phyloP scores from a whole-genome alignment of 768 basidiomycete species.

The Fomitopsis pulvina region DNA sequence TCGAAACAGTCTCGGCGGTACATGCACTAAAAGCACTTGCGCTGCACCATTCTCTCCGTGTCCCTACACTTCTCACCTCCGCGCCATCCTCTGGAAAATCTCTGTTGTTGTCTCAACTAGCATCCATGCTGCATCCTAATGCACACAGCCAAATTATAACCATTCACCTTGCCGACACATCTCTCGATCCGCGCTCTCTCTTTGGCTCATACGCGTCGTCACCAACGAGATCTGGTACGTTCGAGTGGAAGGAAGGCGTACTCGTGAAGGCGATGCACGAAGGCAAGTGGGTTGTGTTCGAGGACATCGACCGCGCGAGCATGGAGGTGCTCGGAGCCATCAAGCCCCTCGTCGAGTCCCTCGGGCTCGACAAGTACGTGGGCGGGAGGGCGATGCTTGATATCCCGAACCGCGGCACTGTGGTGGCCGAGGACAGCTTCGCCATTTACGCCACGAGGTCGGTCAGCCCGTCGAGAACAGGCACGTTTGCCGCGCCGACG shows the following conservation, averaged over 20 bases:
- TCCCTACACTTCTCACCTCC: constrained; percentile 80
- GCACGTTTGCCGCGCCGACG: constrained; percentile 45
- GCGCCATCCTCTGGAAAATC: constrained; percentile 87
- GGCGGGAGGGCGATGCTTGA: constrained; percentile 64
- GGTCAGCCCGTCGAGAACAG: constrained; percentile 37
- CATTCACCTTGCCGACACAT: constrained; percentile 91
- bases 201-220: constrained; percentile 94
- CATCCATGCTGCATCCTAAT: constrained; percentile 53
- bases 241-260: constrained; percentile 96
- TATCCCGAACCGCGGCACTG: constrained; percentile 65
- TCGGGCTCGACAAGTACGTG: constrained; percentile 63
- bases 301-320: constrained; percentile 88
- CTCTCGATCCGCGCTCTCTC: constrained; percentile 87
- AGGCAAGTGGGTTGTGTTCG: constrained; percentile 89
- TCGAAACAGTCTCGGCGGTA: constrained; percentile 58
- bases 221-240: constrained; percentile 71
- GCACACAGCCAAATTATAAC: constrained; percentile 65
- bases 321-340: constrained; percentile 85
- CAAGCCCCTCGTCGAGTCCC: constrained; percentile 76
- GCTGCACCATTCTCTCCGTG: constrained; percentile 53
- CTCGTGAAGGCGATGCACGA: constrained; percentile 84
- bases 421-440: constrained; percentile 76
- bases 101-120: constrained; percentile 71
- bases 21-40: constrained; percentile 57
- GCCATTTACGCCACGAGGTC: constrained; percentile 89